Evolutionary conservation across 2,329 filamentous ascomycete species (phyloP).

Genomic region (Trichoderma sp.): DNA sequence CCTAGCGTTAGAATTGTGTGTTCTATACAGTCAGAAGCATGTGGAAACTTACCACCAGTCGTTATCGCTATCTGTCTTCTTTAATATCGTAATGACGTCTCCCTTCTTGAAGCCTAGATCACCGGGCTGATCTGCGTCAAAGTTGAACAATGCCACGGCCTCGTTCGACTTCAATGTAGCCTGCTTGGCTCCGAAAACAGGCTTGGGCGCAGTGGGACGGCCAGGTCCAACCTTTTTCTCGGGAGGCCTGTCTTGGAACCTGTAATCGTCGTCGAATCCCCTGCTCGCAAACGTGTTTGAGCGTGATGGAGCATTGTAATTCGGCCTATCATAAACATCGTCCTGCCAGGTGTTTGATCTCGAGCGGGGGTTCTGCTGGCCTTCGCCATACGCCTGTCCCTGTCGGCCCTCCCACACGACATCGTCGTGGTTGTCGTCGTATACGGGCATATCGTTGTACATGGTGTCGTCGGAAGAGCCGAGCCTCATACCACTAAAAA

Average conservation of each 20-base stretch:
- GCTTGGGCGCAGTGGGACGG: conserved; percentile 84
- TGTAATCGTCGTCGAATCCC: conserved; percentile 49
- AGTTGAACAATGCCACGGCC: conserved; percentile 87
- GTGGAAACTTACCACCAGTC: conserved; percentile 80
- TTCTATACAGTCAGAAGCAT: neutral
- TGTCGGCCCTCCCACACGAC: conserved; percentile 77
- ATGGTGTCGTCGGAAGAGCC: conserved; percentile 58
- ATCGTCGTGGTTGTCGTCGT: conserved; percentile 79
- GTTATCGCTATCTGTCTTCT: conserved; percentile 88
- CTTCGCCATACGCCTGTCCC: conserved; percentile 70
- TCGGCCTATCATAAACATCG: conserved; percentile 66
- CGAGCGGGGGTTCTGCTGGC: conserved; percentile 40
- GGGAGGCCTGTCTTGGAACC: conserved; percentile 48
- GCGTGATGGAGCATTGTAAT: conserved; percentile 42
- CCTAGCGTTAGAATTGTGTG: neutral
- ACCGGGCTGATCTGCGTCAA: conserved; percentile 89
- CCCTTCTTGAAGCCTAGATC: conserved; percentile 97
- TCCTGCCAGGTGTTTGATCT: conserved; percentile 73
- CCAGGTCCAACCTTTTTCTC: conserved; percentile 60
- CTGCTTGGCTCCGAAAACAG: conserved; percentile 66
- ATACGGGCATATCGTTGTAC: conserved; percentile 93
- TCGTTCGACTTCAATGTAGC: conserved; percentile 67
- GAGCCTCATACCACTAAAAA: conserved; percentile 68
- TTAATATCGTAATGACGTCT: conserved; percentile 89
- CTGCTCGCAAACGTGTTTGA: conserved; percentile 51